A percentile compares a stretch with the other conserved stretches of the same genome.
phyloP scores from a whole-genome alignment of 768 basidiomycete genomes.

The Sarcomyxa edulis region DNA sequence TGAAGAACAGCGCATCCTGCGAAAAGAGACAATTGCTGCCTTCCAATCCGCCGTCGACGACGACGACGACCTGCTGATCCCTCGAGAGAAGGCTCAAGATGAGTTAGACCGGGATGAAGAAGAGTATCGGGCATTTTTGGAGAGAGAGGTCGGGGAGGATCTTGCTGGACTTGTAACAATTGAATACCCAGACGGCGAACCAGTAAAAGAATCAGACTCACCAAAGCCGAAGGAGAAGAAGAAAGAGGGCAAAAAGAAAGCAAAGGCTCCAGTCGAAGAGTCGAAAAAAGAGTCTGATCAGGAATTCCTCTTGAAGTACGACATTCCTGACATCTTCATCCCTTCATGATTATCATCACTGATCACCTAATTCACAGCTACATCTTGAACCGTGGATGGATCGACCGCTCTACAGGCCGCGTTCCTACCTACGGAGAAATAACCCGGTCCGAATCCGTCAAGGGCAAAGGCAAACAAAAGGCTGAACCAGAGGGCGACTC shows the following conservation, averaged over 20 bases:
- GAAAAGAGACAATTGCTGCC: conserved; percentile 78
- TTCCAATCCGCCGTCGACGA: conserved; percentile 57
- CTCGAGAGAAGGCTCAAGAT: conserved; percentile 72
- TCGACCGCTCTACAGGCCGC: conserved; percentile 69
- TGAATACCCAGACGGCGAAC: conserved; percentile 29
- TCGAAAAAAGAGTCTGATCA: conserved; percentile 66
- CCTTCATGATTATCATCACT: conserved; percentile 1
- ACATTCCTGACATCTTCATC: not conserved
- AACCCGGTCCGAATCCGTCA: conserved; percentile 35
- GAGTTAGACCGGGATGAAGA: conserved; percentile 76
- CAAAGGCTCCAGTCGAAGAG: conserved; percentile 19
- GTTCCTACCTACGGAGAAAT: conserved; percentile 87
- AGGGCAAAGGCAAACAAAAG: conserved; percentile 24
- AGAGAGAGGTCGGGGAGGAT: conserved; percentile 77
- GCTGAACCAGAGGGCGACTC: conserved; percentile 12
- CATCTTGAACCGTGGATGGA: conserved; percentile 96
- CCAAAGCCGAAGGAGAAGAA: conserved; percentile 29
- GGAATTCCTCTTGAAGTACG: conserved; percentile 88
- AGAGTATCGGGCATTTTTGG: conserved; percentile 78
- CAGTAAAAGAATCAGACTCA: conserved; percentile 43
- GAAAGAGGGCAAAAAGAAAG: conserved; percentile 21
- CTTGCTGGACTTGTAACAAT: conserved; percentile 63
- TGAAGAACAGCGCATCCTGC: conserved; percentile 71
- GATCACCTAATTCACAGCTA: conserved; percentile 49
- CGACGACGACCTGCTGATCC: conserved; percentile 66